A percentile compares a stretch with the other conserved stretches of the same genome.
Conservation (phyloP, 2,329 filamentous ascomycete species). For the Orbilia brochopaga region DNA sequence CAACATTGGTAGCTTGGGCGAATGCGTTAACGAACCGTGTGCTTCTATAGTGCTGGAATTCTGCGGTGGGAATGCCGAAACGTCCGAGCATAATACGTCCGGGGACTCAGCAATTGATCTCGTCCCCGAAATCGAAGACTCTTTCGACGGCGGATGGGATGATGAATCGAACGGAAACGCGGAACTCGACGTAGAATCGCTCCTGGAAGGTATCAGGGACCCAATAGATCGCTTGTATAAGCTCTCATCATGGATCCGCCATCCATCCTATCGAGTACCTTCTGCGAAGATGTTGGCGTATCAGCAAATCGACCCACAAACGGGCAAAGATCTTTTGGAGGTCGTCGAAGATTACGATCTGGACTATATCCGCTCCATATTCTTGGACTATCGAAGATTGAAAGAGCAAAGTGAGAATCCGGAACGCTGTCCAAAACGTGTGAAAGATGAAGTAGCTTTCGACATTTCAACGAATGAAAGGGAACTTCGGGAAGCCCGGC, state of each 20-base stretch:
- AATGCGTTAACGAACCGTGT: neutral
- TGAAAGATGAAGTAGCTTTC: neutral
- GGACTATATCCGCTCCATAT: conserved; percentile 28
- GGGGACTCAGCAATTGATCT: conserved; percentile 7
- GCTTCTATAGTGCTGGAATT: conserved; percentile 17
- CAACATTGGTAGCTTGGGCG: too few relatives aligned
- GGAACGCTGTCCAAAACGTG: neutral
- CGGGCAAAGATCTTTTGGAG: conserved; percentile 18
- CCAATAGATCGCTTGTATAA: conserved; percentile 44
- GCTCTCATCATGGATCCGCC: conserved; percentile 31
- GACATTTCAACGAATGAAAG: neutral
- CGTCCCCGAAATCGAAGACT: neutral
- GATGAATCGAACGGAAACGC: conserved; percentile 14
- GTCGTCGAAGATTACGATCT: conserved; percentile 13
- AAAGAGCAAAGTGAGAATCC: conserved; percentile 9
- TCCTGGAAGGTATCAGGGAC: conserved; percentile 31
- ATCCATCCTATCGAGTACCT: conserved; percentile 28
- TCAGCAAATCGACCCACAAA: conserved; percentile 34
- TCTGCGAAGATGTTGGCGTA: conserved; percentile 29
- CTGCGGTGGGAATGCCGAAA: neutral
- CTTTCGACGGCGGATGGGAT: conserved; percentile 19
- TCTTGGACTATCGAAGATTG: conserved; percentile 24
- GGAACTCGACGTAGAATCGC: conserved; percentile 23
- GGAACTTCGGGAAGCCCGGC: neutral
- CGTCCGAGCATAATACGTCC: neutral